Evolutionary conservation across 345 rosid species (phyloP).

Genomic region (Moringa oleifera): DNA sequence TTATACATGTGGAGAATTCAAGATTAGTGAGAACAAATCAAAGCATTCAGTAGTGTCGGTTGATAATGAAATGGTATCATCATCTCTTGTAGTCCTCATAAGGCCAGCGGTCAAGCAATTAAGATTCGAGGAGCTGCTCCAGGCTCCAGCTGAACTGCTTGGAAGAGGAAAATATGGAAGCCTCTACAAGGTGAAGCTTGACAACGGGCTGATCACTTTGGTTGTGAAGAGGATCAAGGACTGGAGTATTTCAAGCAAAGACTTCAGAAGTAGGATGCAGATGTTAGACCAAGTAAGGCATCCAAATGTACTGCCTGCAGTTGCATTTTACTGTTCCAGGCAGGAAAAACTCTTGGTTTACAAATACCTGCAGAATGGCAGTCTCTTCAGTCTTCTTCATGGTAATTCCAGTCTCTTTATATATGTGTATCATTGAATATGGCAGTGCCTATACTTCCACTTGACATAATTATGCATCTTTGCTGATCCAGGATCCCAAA

Average conservation of each 20-base stretch:
- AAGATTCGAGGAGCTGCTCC: constrained; percentile 53
- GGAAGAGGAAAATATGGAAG: constrained; percentile 63
- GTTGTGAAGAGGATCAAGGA: constrained; percentile 53
- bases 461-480: not conserved
- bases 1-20: constrained; percentile 19
- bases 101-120: constrained; percentile 28
- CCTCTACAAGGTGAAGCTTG: constrained; percentile 47
- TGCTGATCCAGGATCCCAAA: constrained; percentile 31
- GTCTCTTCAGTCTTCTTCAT: constrained; percentile 52
- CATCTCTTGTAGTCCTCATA: constrained; percentile 40
- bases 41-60: constrained; percentile 42
- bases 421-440: not conserved
- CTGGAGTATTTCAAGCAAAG: constrained; percentile 32
- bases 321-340: constrained; percentile 55
- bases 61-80: constrained; percentile 26
- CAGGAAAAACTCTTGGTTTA: constrained; percentile 59
- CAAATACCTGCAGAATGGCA: constrained; percentile 46
- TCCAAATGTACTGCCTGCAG: constrained; percentile 36
- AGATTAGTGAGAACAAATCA: constrained; percentile 24
- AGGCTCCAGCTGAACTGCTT: constrained; percentile 53
- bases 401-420: constrained; percentile 27
- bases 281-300: constrained; percentile 40
- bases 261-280: constrained; percentile 41
- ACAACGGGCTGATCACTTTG: constrained; percentile 25
- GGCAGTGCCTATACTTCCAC: not conserved